Evolutionary conservation across 176 grass and related monocot species (phyloP), one percentile per base, ranked within the genome.

Genomic region (Zea luxurians): DNA sequence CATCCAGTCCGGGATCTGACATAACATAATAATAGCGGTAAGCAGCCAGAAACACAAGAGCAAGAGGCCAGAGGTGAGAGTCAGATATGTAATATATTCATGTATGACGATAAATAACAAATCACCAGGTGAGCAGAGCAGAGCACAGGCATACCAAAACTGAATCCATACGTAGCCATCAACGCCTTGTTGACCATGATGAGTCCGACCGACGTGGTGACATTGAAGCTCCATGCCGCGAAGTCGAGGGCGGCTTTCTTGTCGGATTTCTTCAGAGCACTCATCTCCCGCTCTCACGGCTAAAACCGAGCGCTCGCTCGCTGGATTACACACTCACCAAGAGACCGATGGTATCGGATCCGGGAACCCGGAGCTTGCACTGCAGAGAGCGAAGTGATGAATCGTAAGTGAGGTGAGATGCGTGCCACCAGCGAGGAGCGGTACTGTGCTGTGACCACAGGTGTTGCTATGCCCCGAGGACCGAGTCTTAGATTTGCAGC

Each of bases 141-240:
- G 54, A 59, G 55, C 55, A 21, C 55, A 21, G 55, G 1, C 55
- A 21, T 59, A 59, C 55, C 55, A 21, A 59, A 59, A 20, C 55
- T 59, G 55, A 59, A 59, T 8, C 55, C 55, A 21, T 59, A 59
- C 7, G 55, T 59, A 10, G 55, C 55, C 55, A 59, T 59, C 18
- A 59, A 2, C 55, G 55, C 55, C 55, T 59, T 59, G 55, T 59
- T 59, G 18, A 59, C 55, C 55, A 59, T 59, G 55, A 59, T 59
- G 55, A 59, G 9, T 1, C 55, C 55, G 21, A 59, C 55, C 55
- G 55, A 59, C 2, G 55, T 59, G 55, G 55, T 59, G 55, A 59
- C 55, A 59, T 59, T 59, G 55, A 59, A 59, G 21, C 55, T 59
- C 55, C 55, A 59, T 1, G 55, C 55, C 0, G 55, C 55, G 3